These are phyloP conservation scores for Aspergillus avenaceus DNA, from an alignment of 495 filamentous ascomycete species.

Conservation along the genomic window DNA sequence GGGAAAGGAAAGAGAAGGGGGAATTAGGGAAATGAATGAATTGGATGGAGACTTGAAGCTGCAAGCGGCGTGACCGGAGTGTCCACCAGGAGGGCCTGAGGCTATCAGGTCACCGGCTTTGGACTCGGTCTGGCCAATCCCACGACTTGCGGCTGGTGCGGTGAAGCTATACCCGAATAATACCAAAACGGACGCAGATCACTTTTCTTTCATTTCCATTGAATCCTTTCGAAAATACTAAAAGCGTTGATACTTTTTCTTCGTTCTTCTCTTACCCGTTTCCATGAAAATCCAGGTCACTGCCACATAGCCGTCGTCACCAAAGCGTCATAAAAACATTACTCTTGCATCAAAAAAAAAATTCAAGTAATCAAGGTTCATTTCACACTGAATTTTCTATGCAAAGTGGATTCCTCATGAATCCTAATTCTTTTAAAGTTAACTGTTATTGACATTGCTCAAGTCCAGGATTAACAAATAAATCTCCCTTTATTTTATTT, in stretches of 20 bases:
- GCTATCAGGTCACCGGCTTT: slow-evolving; percentile 1
- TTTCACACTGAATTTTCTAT: no score
- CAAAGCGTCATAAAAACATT: not conserved
- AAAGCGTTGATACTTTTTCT: no score
- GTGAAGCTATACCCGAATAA: not conserved
- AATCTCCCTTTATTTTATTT: no score
- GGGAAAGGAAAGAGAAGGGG: slow-evolving; percentile 5
- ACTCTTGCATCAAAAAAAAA: no score
- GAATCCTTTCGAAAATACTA: not conserved
- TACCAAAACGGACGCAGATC: not conserved
- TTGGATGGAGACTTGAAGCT: slow-evolving; percentile 7
- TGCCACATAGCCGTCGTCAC: not conserved
- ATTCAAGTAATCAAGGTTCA: no score
- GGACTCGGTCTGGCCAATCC: slow-evolving; percentile 14
- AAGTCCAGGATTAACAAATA: not conserved
- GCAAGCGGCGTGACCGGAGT: slow-evolving; percentile 7
- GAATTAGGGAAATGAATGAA: slow-evolving; percentile 1
- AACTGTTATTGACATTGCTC: no score
- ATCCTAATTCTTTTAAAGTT: no score
- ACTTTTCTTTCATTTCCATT: no score
- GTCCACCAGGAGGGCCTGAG: slow-evolving; percentile 1
- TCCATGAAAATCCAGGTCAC: not conserved
- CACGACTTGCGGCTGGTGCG: slow-evolving; percentile 2
- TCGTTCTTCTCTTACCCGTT: not conserved
- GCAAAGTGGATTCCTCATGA: no score